Base-by-base conservation (phyloP, 192 early-diverging fungal genomes). In the Backusella tuberculispora region DNA sequence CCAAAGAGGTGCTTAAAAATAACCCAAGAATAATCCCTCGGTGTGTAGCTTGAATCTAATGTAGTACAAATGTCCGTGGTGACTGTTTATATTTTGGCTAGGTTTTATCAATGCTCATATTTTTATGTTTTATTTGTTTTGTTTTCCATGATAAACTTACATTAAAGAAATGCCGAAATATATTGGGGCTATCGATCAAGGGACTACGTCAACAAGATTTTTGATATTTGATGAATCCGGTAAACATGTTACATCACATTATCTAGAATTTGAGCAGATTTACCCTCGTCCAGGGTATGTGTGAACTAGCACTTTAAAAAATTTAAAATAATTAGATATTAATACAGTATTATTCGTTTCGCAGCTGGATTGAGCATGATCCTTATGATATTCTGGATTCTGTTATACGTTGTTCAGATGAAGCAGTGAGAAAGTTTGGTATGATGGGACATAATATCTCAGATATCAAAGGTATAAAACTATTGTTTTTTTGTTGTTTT, bases 161-260 rank as follows among this genome's bases (percentile, higher is more conserved):
- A 65, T 5, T 65, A 26, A 65, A 65, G 26, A 4, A 3, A 85
- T 83, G 86, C 81, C 83, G n/a, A 72, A 74, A 50, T 91, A 87
- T 79, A 79, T 95, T 40, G 95, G 92, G 14, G 85, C 95, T 72
- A 95, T 98, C 71, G 95, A 98, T 86, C 94, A 97, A 83, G 97
- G 97, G 75, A 98, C 97, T 12, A 91, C 92, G 15, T 93, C 92
- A 44, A 90, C 97, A 38, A 91, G 95, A 21, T 96, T 98, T 81
- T 90, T 97, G 43, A 89, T 98, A 72, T 97, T 98, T 80, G 91
- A 97, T 82, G 76, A 83, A 69, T 80, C 81, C 19, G 95, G 93
- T 53, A 76, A 82, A 47, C 81, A 95, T 10, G 88, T 95, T 12
- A 83, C 88, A n/a, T 85, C 83, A 42, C 90, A 92, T 78, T 94